Evolutionary conservation across 495 filamentous ascomycete species (phyloP), one percentile per base, ranked within the genome.

Genomic region (Aspergillus asperescens): DNA sequence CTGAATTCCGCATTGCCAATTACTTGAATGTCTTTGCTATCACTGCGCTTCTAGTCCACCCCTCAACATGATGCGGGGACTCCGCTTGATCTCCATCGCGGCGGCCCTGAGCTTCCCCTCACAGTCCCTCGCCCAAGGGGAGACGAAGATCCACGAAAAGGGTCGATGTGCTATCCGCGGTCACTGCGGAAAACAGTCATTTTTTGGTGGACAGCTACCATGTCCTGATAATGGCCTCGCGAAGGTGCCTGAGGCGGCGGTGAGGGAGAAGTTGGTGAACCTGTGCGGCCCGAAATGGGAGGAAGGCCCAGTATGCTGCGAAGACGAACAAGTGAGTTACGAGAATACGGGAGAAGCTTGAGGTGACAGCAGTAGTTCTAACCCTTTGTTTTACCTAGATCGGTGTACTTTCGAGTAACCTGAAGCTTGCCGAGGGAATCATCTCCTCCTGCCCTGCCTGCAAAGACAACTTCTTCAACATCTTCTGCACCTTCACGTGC

Each of bases 401-500:
- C 50, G 80, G 87, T 48, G 77, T 84, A 6, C 80, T 98, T 34
- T 79, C 83, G 19, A 83, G 73, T 47, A 95, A 95, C 58, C 77
- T 98, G 45, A 82, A 88, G 59, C 86, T 86, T n/a, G 91, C 89
- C 1, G 87, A 91, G 60, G 77, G 82, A 46, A 85, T 98, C 55
- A 96, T 97, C 63, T 79, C 87, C 24, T 85, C 89, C 19, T 98
- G 93, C 70, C 93, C 93, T 10, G 93, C 93, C 22, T 98, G 93
- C 77, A 90, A 89, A 70, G 84, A 86, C 47, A 98, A 98, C 72
- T 98, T 98, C 70, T 96, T 87, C 78, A 90, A 97, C 74, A 80
- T 94, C 38, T 98, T 98, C 62, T 98, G 93, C 72, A 90, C 89
- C 4, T 95, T 98, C 57, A 96, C 90, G 16, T 98, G 93, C 74